Evolutionary conservation across 2,329 filamentous ascomycete species (phyloP).

Genomic region (Stemphylium lycopersici): DNA sequence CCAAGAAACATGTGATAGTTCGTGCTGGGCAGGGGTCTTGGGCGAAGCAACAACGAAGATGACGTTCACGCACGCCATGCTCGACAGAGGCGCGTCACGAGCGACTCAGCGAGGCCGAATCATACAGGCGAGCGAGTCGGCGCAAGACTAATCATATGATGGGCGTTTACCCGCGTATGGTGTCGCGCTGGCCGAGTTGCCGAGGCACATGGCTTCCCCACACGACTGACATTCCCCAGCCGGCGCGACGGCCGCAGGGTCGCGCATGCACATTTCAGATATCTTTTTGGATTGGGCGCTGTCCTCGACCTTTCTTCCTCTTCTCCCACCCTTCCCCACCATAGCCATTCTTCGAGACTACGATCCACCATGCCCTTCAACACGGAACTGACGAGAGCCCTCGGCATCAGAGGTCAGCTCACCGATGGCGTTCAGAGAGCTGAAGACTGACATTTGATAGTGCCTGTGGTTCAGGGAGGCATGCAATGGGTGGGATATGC

Average conservation of each 20-base stretch:
- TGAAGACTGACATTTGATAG: conserved; percentile 59
- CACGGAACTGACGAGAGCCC: conserved; percentile 65
- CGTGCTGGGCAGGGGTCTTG: not conserved
- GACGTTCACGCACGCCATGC: not conserved
- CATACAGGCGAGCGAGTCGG: conserved; percentile 5
- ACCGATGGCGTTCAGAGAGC: not conserved
- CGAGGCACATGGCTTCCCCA: conserved; percentile 40
- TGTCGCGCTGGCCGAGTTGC: conserved; percentile 26
- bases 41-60: too few relatives aligned
- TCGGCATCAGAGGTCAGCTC: conserved; percentile 59
- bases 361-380: conserved; percentile 64
- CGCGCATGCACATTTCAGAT: conserved; percentile 15
- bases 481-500: conserved; percentile 89
- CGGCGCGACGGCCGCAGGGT: conserved; percentile 17
- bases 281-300: conserved; percentile 1
- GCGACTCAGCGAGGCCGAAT: conserved; percentile 19
- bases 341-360: not conserved
- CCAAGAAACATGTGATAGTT: conserved; percentile 12
- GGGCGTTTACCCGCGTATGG: conserved; percentile 15
- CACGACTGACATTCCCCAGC: conserved; percentile 23
- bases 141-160: conserved; percentile 13
- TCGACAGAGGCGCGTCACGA: not conserved
- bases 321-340: not conserved
- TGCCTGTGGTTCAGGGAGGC: conserved; percentile 83
- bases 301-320: not conserved